These are phyloP conservation scores for Botryobasidium botryosum DNA, from an alignment of 768 basidiomycete genomes.

Conservation along the genomic window DNA sequence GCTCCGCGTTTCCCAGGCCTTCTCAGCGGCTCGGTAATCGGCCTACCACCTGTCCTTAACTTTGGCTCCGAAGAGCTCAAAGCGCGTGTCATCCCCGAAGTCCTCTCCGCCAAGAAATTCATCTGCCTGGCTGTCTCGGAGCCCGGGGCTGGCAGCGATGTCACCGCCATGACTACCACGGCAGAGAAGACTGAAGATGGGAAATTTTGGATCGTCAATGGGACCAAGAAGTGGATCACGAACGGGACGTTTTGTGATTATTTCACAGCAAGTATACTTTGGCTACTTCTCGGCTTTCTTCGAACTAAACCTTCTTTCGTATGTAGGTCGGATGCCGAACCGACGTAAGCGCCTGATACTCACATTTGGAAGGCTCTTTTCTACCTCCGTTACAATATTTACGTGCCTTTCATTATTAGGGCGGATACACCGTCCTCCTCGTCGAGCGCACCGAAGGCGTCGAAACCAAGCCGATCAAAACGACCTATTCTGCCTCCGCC, in stretches of 20 bases:
- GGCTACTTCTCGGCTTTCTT: too few species aligned
- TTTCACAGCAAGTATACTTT: too few species aligned
- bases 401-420: too few species aligned
- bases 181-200: constrained; percentile 71
- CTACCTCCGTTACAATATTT: not conserved
- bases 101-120: constrained; percentile 63
- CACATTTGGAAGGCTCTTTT: too few species aligned
- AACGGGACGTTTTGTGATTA: constrained; percentile 68
- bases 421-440: constrained; percentile 59
- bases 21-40: constrained; percentile 15
- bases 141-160: constrained; percentile 83
- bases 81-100: constrained; percentile 51
- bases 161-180: constrained; percentile 52
- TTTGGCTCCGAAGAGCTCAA: constrained; percentile 64
- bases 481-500: constrained; percentile 78
- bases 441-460: constrained; percentile 56
- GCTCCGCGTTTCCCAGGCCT: too few species aligned
- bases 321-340: constrained; percentile 45
- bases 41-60: constrained; percentile 74
- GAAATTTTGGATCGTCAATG: constrained; percentile 73
- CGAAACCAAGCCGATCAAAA: constrained; percentile 80
- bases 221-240: constrained; percentile 87
- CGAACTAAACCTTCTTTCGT: too few species aligned
- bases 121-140: constrained; percentile 86
- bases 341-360: constrained; percentile 36